Evolutionary conservation across 768 basidiomycete species (phyloP).

Genomic region (Amanita thiersii): DNA sequence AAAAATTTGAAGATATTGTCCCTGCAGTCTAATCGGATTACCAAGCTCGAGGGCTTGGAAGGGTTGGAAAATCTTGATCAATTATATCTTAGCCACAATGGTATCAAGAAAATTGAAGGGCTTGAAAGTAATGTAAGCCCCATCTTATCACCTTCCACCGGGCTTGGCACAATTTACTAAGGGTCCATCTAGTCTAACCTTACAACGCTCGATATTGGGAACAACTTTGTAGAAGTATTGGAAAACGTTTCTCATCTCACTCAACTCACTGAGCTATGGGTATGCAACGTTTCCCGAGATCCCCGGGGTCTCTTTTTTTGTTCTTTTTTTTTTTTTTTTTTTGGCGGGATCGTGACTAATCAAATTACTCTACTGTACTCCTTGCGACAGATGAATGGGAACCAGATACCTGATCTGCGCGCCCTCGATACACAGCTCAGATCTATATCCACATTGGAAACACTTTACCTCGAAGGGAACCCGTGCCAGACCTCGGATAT

Average conservation of each 20-base stretch:
- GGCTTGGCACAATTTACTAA: background rate
- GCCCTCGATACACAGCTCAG: conserved; percentile 62
- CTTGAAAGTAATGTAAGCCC: conserved; percentile 73
- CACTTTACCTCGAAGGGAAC: conserved; percentile 93
- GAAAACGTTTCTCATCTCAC: conserved; percentile 78
- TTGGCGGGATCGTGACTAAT: background rate
- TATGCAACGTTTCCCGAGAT: conserved; percentile 24
- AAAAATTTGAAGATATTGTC: conserved; percentile 78
- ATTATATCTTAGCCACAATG: conserved; percentile 92
- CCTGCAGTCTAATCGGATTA: conserved; percentile 90
- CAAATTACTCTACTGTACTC: too few relatives aligned
- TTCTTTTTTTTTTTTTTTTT: too few relatives aligned
- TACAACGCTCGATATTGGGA: conserved; percentile 80
- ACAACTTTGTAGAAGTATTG: conserved; percentile 72
- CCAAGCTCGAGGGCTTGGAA: conserved; percentile 77
- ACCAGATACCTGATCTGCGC: conserved; percentile 67
- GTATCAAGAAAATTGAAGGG: conserved; percentile 75
- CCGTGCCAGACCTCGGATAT: conserved; percentile 81
- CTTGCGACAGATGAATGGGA: conserved; percentile 90
- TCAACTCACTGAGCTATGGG: conserved; percentile 91
- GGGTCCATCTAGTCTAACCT: conserved; percentile 43
- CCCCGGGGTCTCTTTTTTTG: background rate
- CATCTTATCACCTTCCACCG: background rate
- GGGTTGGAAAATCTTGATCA: conserved; percentile 70
- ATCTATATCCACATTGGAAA: conserved; percentile 57